phyloP scores from a whole-genome alignment of 306 rosid species.

The Cotoneaster glaucophyllus region DNA sequence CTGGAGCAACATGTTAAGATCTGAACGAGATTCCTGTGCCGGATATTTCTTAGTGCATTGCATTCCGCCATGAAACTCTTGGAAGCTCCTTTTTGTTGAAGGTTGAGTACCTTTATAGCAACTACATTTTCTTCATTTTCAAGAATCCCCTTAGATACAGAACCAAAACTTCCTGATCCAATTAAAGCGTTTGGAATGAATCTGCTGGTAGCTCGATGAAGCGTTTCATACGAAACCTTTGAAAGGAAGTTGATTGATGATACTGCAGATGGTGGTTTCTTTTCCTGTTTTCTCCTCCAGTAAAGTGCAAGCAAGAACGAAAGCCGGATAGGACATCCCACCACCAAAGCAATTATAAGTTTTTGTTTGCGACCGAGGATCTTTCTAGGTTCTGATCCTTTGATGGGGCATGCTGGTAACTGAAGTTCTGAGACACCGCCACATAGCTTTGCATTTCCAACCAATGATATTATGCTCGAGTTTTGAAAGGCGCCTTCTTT shows the following conservation, averaged over 20 bases:
- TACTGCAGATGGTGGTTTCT: background rate
- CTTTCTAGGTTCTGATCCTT: background rate
- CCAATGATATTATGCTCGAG: background rate
- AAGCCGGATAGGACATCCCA: background rate
- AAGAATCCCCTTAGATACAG: conserved; percentile 34
- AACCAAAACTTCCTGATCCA: conserved; percentile 29
- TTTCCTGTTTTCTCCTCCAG: background rate
- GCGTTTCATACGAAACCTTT: background rate
- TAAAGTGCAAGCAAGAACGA: background rate
- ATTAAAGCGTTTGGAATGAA: conserved; percentile 19
- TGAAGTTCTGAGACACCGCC: conserved; percentile 13
- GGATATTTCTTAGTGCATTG: conserved; percentile 20
- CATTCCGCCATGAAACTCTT: conserved; percentile 39
- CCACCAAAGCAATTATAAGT: background rate
- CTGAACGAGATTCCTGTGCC: conserved; percentile 46
- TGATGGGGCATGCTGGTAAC: conserved; percentile 12
- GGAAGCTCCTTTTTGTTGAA: conserved; percentile 32
- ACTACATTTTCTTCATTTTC: background rate
- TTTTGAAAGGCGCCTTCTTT: conserved; percentile 28
- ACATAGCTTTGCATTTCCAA: conserved; percentile 16
- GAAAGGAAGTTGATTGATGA: background rate
- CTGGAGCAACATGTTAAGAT: conserved; percentile 31
- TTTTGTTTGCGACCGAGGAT: background rate
- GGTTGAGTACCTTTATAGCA: conserved; percentile 41
- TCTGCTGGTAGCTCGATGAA: conserved; percentile 6